Evolutionary conservation across 148 eudicot species (phyloP).

Genomic region (Vaccinium darrowii): DNA sequence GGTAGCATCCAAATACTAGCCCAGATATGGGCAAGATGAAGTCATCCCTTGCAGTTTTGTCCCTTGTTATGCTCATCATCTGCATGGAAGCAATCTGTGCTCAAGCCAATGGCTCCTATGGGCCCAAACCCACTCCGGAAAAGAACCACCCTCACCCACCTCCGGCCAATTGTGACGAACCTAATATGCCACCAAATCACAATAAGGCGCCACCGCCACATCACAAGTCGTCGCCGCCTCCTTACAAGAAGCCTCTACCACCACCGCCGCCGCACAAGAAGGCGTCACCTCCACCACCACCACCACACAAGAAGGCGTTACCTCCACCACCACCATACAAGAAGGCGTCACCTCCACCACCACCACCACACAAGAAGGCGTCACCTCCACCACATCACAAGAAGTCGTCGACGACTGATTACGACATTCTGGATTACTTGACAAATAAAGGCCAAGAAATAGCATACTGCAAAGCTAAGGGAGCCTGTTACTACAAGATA

Average conservation of each 20-base stretch:
- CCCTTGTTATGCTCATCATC: constrained; percentile 19
- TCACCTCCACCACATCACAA: neutral
- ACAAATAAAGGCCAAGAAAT: constrained; percentile 31
- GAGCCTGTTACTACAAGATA: constrained; percentile 19
- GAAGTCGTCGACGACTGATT: constrained; percentile 12
- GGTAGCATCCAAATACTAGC: neutral
- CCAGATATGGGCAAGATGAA: constrained; percentile 8
- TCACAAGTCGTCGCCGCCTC: neutral
- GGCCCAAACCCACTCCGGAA: no score
- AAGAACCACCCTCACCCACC: neutral
- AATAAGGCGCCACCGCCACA: no score
- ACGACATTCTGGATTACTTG: constrained; percentile 11
- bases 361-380: neutral
- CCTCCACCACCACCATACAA: neutral
- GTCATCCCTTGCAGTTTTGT: constrained; percentile 7
- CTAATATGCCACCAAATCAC: no score
- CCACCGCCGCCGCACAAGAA: neutral
- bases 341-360: neutral
- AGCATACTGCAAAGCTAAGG: constrained; percentile 29
- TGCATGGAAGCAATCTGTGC: constrained; percentile 21
- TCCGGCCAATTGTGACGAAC: no score
- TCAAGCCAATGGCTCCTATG: neutral
- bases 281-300: neutral
- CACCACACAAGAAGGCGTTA: neutral
- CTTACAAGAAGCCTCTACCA: neutral